Evolutionary conservation across 2,329 filamentous ascomycete genomes (phyloP), one percentile per base, ranked within the genome.

Genomic region (Claviceps sp.): DNA sequence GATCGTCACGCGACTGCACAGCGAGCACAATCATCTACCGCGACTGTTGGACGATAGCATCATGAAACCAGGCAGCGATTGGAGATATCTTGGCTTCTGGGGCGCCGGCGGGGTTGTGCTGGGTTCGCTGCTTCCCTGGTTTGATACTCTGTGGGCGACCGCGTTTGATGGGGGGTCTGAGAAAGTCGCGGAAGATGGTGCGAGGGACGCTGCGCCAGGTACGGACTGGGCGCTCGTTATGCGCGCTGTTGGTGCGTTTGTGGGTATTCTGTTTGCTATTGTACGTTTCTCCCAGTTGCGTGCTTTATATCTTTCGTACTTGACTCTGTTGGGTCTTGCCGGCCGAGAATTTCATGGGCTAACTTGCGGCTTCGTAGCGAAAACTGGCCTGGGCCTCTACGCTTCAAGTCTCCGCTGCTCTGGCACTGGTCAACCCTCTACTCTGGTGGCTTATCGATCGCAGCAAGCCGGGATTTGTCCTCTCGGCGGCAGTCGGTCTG

Each of bases 371-470:
- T 34, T 34, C 10, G 30, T 37, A 94, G 88, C 84, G 93, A 57
- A 88, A 87, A 67, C 79, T 96, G 10, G 87, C 89, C 1, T 98
- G 93, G 93, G 80, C 90, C 60, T 96, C 90, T 8, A 93, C 89
- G 1, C 80, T 95, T n/a, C 93, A 98, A 68, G 82, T 94, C 19
- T 94, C 90, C 1, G 69, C 94, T 26, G 93, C 90, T 1, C 81
- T 98, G 48, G 87, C 89, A 22, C 80, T 97, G 54, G 88, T 86
- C 19, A 97, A 97, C 64, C 91, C 93, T 1, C 85, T 93, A 10
- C 73, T 98, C 17, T 98, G 93, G 93, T 98, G 95, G 69, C 75
- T 97, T 24, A 86, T 98, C 62, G 93, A 98, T 69, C 87, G 91
- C 49, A 93, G 89, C 47, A 83, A 82, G 58, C 79, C 89, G 0